Base-by-base conservation (phyloP, 2,329 filamentous ascomycete species). In the Penicillium verrucosum region DNA sequence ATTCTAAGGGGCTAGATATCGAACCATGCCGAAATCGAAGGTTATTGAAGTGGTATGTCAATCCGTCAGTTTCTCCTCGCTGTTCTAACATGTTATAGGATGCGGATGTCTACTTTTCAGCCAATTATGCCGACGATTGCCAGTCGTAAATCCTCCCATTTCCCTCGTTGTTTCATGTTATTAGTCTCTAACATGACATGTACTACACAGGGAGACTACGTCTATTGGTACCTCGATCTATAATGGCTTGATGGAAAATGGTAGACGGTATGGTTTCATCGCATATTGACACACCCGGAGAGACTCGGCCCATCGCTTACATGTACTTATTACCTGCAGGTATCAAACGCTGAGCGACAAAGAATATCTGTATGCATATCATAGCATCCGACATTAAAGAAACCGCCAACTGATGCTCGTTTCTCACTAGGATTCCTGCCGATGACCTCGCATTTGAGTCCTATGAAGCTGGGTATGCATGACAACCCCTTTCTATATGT, bases 371-470 rank as follows among this genome's bases (percentile, higher is more conserved):
- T 62, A 55, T 27, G 48, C 10, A 36, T 38, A 14, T 7, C 12
- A 38, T 29, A 14, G 6, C 0, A 21, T 42, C 43, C 12, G 4
- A 12, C 10, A 25, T 21, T 11, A 36, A 49, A 12, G 5, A 6
- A 18, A 11, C 25, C 12, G 12, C 27, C 3, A 41, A 27, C 32
- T 25, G 11, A 25, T 38, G 1, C 25, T 23, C 8, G 16, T 14
- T 38, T n/a, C 30, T 25, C 14, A 37, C 12, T 18, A 63, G 60
- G 10, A 16, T 63, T 8, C 61, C 61, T 1, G 61, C 59, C 11
- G 61, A 63, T 46, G 61, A 63, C 1, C 52, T 53, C 2, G 54
- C 59, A 53, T 63, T 63, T 12, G 61, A 63, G 34, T 47, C 61
- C 6, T 63, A 63, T 42, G 61, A 63, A 52, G 59, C 57, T 29